These are phyloP conservation scores for Trametes meyenii DNA, from an alignment of 768 basidiomycete species.

Conservation along the genomic window DNA sequence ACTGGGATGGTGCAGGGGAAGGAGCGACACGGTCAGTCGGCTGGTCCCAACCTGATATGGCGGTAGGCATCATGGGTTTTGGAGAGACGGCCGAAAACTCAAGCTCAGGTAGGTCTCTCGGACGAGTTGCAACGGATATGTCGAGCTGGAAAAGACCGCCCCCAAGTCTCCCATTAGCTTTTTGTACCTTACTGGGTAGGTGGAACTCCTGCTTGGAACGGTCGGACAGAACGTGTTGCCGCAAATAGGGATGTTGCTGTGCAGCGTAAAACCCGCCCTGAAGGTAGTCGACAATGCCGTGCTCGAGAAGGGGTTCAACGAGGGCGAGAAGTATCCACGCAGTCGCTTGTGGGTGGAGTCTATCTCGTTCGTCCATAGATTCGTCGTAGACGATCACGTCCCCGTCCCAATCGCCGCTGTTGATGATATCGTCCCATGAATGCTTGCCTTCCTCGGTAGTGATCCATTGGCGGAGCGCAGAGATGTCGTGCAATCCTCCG, in stretches of 20 bases:
- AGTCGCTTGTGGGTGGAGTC: constrained; percentile 52
- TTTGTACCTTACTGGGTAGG: constrained; percentile 11
- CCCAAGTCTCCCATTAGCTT: constrained; percentile 36
- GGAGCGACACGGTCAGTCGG: constrained; percentile 48
- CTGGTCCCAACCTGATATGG: constrained; percentile 42
- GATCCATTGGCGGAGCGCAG: constrained; percentile 77
- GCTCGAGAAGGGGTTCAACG: constrained; percentile 57
- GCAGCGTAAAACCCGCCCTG: constrained; percentile 71
- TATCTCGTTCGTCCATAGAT: constrained; percentile 72
- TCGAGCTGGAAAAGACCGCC: constrained; percentile 72
- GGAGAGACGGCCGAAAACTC: constrained; percentile 55
- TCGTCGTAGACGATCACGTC: constrained; percentile 78
- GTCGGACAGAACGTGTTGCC: constrained; percentile 43
- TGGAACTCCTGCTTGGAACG: constrained; percentile 4
- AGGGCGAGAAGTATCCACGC: constrained; percentile 75
- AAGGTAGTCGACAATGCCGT: constrained; percentile 65
- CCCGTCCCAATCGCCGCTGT: constrained; percentile 67
- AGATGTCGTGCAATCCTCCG: constrained; percentile 64
- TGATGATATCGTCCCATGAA: constrained; percentile 68
- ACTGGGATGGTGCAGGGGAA: constrained; percentile 69
- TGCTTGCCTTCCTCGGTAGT: constrained; percentile 75
- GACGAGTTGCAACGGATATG: constrained; percentile 53
- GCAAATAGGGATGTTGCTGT: constrained; percentile 57
- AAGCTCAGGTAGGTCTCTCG: constrained; percentile 57
- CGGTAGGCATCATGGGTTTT: constrained; percentile 58